These are phyloP conservation scores for Vinca minor DNA, from an alignment of 257 asterid species.

Conservation along the genomic window DNA sequence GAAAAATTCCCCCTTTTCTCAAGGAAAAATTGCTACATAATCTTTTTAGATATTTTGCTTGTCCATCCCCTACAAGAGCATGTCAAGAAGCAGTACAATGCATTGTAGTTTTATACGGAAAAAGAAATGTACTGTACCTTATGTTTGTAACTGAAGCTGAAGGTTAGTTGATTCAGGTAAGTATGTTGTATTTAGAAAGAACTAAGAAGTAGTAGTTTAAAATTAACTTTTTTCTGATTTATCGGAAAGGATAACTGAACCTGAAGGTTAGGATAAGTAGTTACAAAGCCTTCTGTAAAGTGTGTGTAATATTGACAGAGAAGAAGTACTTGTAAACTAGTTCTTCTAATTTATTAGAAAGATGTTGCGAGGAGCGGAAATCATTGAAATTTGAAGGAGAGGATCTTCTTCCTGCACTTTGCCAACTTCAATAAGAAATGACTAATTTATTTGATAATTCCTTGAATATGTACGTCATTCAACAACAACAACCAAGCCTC, in stretches of 20 bases:
- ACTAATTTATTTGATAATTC: constrained; percentile 1
- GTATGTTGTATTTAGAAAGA: too few relatives aligned
- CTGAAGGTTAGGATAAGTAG: too few relatives aligned
- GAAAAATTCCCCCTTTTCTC: background rate
- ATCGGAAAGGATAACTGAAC: background rate
- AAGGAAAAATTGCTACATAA: background rate
- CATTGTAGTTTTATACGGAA: background rate
- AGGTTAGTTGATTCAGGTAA: too few relatives aligned
- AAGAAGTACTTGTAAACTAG: too few relatives aligned
- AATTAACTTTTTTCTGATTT: too few relatives aligned
- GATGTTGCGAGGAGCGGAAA: background rate
- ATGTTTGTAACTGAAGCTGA: background rate
- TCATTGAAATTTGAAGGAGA: background rate
- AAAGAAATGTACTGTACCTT: background rate
- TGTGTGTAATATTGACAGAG: too few relatives aligned
- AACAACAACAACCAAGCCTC: too few relatives aligned
- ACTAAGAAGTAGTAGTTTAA: too few relatives aligned
- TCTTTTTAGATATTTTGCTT: background rate
- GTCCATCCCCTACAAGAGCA: background rate
- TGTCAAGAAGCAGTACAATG: background rate
- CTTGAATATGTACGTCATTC: background rate
- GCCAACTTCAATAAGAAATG: background rate
- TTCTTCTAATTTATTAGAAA: background rate
- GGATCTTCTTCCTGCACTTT: background rate
- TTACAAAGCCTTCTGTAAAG: too few relatives aligned